Evolutionary conservation across 140 eudicot genomes (phyloP).

Genomic region (Bidens hawaiensis): DNA sequence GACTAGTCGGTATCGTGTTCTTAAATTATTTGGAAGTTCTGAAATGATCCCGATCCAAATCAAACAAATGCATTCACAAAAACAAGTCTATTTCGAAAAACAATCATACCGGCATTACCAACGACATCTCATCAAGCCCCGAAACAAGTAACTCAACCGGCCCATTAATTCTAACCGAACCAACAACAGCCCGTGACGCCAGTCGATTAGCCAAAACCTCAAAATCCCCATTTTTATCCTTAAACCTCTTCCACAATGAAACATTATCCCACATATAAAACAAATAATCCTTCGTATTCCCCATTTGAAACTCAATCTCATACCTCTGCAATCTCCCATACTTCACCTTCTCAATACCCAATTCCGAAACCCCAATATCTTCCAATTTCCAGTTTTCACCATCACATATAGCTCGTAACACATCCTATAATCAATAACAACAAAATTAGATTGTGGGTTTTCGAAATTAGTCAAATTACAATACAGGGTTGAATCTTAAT

Average conservation of each 20-base stretch:
- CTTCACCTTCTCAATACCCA: constrained; percentile 49
- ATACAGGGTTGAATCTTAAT: constrained; percentile 1
- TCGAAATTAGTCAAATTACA: too few relatives aligned
- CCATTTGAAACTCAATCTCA: constrained; percentile 46
- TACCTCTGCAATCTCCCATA: constrained; percentile 47
- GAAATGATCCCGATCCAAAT: too few relatives aligned
- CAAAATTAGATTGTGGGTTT: too few relatives aligned
- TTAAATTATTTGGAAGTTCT: too few relatives aligned
- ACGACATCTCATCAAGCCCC: constrained; percentile 43
- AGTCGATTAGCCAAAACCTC: constrained; percentile 50
- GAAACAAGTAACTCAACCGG: constrained; percentile 52
- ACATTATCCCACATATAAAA: constrained; percentile 46
- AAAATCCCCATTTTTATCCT: constrained; percentile 24
- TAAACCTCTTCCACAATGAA: constrained; percentile 48
- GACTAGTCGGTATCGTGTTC: too few relatives aligned
- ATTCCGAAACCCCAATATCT: constrained; percentile 53
- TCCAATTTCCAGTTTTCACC: constrained; percentile 51
- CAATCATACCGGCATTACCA: constrained; percentile 59
- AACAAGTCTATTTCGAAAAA: neutral
- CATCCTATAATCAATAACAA: constrained; percentile 38
- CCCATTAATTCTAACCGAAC: constrained; percentile 45
- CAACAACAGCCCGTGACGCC: constrained; percentile 41
- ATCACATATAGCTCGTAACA: constrained; percentile 38
- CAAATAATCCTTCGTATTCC: constrained; percentile 39
- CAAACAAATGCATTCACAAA: neutral